Base-by-base conservation (phyloP, 2,329 filamentous ascomycete species). In the Calonectria pauciramosa region DNA sequence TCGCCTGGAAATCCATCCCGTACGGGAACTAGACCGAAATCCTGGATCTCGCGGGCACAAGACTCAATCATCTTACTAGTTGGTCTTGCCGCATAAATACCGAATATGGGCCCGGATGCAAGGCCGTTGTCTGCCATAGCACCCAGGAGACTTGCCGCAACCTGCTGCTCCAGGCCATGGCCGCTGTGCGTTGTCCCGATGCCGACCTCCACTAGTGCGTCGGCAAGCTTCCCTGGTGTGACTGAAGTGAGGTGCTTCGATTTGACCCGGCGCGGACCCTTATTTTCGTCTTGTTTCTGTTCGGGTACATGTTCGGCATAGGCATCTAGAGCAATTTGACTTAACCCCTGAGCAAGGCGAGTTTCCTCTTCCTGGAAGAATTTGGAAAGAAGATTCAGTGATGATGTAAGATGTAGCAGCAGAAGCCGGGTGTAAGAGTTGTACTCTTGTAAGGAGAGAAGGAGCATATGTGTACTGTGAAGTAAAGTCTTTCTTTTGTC, bases 81-180 rank as follows among this genome's bases (percentile, higher is more conserved):
- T 89, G 98, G 96, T 44, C 93, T 91, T 1, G 93, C 93, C 54
- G 94, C 94, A 82, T 97, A 98, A n/a, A 97, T 95, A 11, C 97
- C 97, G 81, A 99, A 98, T 49, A 99, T 87, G 47, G 94, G 92
- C 20, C 96, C 96, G 36, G 98, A 93, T 52, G 96, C 88, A 20
- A 97, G 90, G 7, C 93, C 91, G 75, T 94, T 97, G 47, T 96
- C 93, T 2, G 95, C 94, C 81, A 98, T 89, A 23, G 93, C 90
- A 14, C 96, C 96, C 0, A 99, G 87, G 68, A 98, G 92, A 1
- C 92, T 92, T 26, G 96, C 95, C 14, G 95, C 94, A 28, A 93
- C 92, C 3, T 93, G 93, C 1, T 93, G 90, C 23, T 93, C 93
- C 1, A 98, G 88, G 2, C 95, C 95, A 14, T 95, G 85, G 0